Evolutionary conservation across 192 early-diverging fungal species (phyloP).

Genomic region (Gamsiella multidivaricata): DNA sequence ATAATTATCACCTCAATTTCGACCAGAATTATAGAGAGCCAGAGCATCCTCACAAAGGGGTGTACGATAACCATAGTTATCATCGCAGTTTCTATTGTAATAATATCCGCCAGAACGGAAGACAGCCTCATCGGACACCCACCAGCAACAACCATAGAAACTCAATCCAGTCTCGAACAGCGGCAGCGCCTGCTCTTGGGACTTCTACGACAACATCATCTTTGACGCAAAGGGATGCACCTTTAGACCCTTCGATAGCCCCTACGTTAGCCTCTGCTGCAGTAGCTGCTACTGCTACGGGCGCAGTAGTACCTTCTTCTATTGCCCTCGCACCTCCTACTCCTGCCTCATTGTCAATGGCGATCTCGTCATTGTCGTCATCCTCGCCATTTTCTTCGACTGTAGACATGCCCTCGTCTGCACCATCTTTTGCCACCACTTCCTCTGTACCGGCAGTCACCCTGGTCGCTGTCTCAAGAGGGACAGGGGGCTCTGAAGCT

Average conservation of each 20-base stretch:
- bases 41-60: constrained; percentile 5
- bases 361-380: no score
- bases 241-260: background rate
- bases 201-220: background rate
- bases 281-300: no score
- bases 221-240: background rate
- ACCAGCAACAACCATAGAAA: background rate
- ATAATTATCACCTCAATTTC: constrained; percentile 2
- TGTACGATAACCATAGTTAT: background rate
- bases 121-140: background rate
- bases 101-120: background rate
- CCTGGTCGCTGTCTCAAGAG: background rate
- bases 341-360: no score
- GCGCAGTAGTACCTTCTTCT: no score
- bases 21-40: constrained; percentile 4
- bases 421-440: background rate
- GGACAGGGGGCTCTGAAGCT: background rate
- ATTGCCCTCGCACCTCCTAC: no score
- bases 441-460: constrained; percentile 3
- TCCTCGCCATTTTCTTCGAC: no score
- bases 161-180: no score
- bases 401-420: no score
- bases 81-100: background rate
- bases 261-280: background rate
- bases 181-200: background rate